These are phyloP conservation scores for Cokeromyces recurvatus DNA, from an alignment of 371 early-diverging fungal species.

Conservation along the genomic window DNA sequence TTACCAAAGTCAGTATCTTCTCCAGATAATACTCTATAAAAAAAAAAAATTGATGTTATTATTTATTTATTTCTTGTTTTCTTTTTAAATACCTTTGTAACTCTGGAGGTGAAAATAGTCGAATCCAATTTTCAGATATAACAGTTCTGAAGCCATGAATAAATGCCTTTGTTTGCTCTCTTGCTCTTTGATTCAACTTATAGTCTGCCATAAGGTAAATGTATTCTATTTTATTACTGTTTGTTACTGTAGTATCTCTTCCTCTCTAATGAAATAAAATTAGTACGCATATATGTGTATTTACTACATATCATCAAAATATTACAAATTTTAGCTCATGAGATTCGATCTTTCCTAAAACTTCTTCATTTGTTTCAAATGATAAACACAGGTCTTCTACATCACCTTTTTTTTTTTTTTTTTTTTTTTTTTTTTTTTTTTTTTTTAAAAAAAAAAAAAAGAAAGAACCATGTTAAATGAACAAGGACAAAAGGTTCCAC, in stretches of 20 bases:
- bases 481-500: no score
- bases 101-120: constrained; percentile 76
- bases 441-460: constrained; percentile 9
- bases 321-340: constrained; percentile 47
- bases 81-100: constrained; percentile 58
- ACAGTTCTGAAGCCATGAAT: constrained; percentile 68
- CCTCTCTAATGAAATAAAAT: constrained; percentile 47
- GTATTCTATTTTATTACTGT: constrained; percentile 75
- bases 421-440: constrained; percentile 25
- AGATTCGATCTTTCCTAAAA: constrained; percentile 44
- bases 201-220: constrained; percentile 79
- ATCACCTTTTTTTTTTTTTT: constrained; percentile 3
- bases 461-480: neutral
- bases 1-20: constrained; percentile 61
- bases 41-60: neutral
- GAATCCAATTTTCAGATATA: constrained; percentile 60
- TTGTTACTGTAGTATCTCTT: constrained; percentile 63
- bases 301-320: no score
- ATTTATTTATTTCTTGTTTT: neutral
- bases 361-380: constrained; percentile 65
- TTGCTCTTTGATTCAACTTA: constrained; percentile 68
- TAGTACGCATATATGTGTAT: no score
- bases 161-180: constrained; percentile 80
- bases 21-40: constrained; percentile 69
- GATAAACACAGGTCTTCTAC: constrained; percentile 61